Evolutionary conservation across 2,329 filamentous ascomycete genomes (phyloP), one percentile per base, ranked within the genome.

Genomic region (Trichoderma breve): DNA sequence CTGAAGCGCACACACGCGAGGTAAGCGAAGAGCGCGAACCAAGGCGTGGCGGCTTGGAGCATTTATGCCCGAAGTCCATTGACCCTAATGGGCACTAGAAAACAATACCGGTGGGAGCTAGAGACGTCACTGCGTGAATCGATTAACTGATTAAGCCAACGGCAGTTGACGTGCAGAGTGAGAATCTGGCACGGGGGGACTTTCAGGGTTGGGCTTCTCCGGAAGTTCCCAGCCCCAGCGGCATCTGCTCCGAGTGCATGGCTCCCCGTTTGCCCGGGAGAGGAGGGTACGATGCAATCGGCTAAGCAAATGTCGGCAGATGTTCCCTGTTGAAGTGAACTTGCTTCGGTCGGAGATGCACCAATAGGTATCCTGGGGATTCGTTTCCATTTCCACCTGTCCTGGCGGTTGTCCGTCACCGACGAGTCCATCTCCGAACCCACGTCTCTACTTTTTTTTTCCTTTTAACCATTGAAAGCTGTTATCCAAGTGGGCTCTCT

Each of bases 11-110:
- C 26, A 30, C 15, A 51, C 26, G 62, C 62, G 62, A 65, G 43
- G n/a, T 65, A 65, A 65, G 39, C 62, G 62, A 65, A 53, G 28
- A 64, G 24, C 61, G 36, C 36, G 61, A 64, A 64, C 8, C 26
- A 43, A 26, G 36, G 5, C 15, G 15, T 14, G 15, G 55, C 32
- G 18, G n/a, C 57, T 60, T 60, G 18, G 57, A 21, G 30, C 11
- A 6, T 34, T 34, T 36, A 32, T 34, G n/a, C 57, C 30, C 18
- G 39, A 43, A 21, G 57, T 6, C 30, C 57, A 61, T n/a, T n/a
- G 62, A n/a, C n/a, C 26, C 28, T 15, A 34, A 65, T 11, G 11
- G 62, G n/a, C 62, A 21, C 62, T 65, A 34, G 43, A 34, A 47
- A 53, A 32, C 21, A 32, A 6, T 32, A 32, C 62, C n/a, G 43